Conservation (phyloP, 257 asterid genomes). For the Gynochthodes officinalis region DNA sequence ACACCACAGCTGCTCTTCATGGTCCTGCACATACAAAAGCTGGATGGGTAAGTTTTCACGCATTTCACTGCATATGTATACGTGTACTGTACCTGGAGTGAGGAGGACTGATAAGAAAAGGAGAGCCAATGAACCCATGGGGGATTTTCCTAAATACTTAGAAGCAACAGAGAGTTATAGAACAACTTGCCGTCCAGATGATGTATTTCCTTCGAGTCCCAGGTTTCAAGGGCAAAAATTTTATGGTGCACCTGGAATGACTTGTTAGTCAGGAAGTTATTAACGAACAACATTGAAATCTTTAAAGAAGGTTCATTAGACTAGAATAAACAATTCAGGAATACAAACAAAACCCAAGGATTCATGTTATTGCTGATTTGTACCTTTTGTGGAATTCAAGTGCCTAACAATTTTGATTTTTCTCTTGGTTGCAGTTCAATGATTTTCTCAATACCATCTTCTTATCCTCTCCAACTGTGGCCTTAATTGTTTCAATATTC, state of each 20-base stretch:
- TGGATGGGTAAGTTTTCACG: slow-evolving; percentile 73
- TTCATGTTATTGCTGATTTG: not conserved
- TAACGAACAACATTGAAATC: too few species aligned
- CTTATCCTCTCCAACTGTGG: slow-evolving; percentile 82
- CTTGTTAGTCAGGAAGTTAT: too few species aligned
- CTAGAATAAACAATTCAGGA: too few species aligned
- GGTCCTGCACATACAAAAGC: slow-evolving; percentile 90
- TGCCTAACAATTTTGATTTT: not conserved
- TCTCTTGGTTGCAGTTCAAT: slow-evolving; percentile 63
- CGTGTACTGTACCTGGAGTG: not conserved
- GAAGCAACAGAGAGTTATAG: too few species aligned
- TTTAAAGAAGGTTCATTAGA: too few species aligned
- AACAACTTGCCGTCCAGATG: too few species aligned
- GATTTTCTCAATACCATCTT: slow-evolving; percentile 88
- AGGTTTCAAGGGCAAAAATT: too few species aligned
- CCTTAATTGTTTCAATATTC: slow-evolving; percentile 67
- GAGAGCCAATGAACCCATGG: not conserved
- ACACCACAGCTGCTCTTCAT: slow-evolving; percentile 67
- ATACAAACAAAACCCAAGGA: too few species aligned
- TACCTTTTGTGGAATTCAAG: not conserved
- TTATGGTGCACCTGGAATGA: too few species aligned
- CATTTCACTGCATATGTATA: not conserved
- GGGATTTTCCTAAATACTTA: too few species aligned
- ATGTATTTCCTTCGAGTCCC: too few species aligned
- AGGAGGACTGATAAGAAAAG: not conserved